phyloP scores from a whole-genome alignment of 352 stramenopile species.

The Hyaloperonospora brassicae region DNA sequence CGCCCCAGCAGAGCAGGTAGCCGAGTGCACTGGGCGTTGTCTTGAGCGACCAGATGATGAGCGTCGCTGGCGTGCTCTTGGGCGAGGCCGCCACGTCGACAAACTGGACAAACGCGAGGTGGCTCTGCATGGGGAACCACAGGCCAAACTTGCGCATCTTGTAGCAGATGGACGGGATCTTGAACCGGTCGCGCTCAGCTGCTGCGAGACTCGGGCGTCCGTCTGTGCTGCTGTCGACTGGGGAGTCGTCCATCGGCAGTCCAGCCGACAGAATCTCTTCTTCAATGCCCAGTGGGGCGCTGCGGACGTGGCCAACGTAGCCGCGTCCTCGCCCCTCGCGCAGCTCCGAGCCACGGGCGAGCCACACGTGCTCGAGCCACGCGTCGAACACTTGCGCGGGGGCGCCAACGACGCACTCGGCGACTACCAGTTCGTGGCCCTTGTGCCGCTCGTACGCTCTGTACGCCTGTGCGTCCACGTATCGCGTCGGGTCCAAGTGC shows the following conservation, averaged over 20 bases:
- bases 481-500: constrained; percentile 26
- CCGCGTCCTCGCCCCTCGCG: constrained; percentile 43
- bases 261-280: constrained; percentile 63
- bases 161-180: constrained; percentile 52
- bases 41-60: constrained; percentile 48
- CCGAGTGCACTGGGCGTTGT: constrained; percentile 30
- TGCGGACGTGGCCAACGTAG: constrained; percentile 44
- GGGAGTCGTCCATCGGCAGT: constrained; percentile 15
- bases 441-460: constrained; percentile 38
- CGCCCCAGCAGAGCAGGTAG: constrained; percentile 43
- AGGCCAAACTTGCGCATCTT: constrained; percentile 39
- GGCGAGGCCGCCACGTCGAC: constrained; percentile 36
- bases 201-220: constrained; percentile 22
- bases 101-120: constrained; percentile 62
- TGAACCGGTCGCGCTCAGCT: constrained; percentile 14
- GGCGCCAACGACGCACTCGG: constrained; percentile 37
- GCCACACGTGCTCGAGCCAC: constrained; percentile 54
- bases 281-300: constrained; percentile 40
- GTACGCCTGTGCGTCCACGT: constrained; percentile 33
- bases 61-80: constrained; percentile 31
- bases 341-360: constrained; percentile 27
- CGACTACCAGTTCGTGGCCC: constrained; percentile 56
- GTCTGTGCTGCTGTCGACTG: constrained; percentile 20
- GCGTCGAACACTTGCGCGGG: constrained; percentile 53
- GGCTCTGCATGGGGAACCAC: constrained; percentile 35